Base-by-base conservation (phyloP, 2,329 filamentous ascomycete species). In the Pseudovirgaria hyperparasitica region DNA sequence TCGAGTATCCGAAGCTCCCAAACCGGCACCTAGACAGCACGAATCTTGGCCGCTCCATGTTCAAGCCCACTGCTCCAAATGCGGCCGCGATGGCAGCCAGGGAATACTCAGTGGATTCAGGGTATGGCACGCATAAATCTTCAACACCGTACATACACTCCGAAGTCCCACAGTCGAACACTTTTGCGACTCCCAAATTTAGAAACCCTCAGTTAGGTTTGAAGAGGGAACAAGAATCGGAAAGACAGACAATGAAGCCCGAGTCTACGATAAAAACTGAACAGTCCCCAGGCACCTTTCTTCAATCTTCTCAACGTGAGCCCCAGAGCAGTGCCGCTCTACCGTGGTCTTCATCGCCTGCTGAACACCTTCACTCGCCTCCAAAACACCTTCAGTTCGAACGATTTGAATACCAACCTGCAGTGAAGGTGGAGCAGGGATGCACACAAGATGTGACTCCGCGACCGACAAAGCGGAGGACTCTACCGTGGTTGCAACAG, bases 291-390 rank as follows among this genome's bases (percentile, higher is more conserved):
- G n/a, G n/a, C n/a, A n/a, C n/a, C n/a, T n/a, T n/a, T n/a, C n/a
- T n/a, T n/a, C n/a, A 50, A 51, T n/a, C 36, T 44, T 7, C 10
- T 20, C 8, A 16, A 19, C 21, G 6, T 8, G 39, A 41, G 15
- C 25, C 31, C 7, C 30, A 36, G 21, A 76, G 70, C 48, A 75
- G 70, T 41, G 57, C 61, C 32, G 63, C 63, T 21, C 49, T 82
- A 13, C 71, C 78, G 1, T 92, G 82, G 84, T 82, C 82, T 11
- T 72, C 72, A 4, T 78, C 74, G 3, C 72, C 74, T 0, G 49
- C 45, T 5, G 55, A 61, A 25, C 61, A 65, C 32, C 44, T 53
- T 28, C 43, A 47, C 19, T 44, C 52, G 8, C 47, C 49, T 5
- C 37, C 39, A 2, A 46, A 42, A 28, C 25, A 28, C 21, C 30